Conservation (phyloP, 2,329 filamentous ascomycete species). For the Colletotrichum camelliae region DNA sequence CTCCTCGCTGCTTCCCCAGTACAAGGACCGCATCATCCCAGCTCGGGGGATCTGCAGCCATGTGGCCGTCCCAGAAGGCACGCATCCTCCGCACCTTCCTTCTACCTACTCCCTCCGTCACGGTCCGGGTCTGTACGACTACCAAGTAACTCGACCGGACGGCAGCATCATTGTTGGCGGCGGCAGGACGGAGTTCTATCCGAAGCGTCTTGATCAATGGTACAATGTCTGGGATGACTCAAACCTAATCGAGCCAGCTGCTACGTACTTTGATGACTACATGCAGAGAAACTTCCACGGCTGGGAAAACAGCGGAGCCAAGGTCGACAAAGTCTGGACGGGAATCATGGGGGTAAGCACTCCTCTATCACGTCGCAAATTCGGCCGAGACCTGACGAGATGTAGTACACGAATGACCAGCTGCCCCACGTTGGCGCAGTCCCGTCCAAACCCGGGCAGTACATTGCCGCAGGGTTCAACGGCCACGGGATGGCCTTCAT, state of each 20-base stretch:
- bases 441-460: constrained; percentile 43
- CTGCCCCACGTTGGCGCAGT: constrained; percentile 28
- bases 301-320: constrained; percentile 48
- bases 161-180: constrained; percentile 49
- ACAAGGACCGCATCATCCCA: constrained; percentile 66
- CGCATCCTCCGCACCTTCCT: constrained; percentile 22
- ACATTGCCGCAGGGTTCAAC: constrained; percentile 52
- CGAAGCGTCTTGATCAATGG: constrained; percentile 36
- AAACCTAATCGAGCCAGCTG: constrained; percentile 40
- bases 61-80: constrained; percentile 28
- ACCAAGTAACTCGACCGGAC: constrained; percentile 49
- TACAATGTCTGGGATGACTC: constrained; percentile 48
- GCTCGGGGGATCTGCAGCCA: constrained; percentile 53
- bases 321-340: constrained; percentile 44
- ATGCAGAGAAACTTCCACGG: constrained; percentile 51
- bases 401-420: constrained; percentile 31
- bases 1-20: constrained; percentile 62
- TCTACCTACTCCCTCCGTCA: constrained; percentile 30
- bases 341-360: constrained; percentile 34
- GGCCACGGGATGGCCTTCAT: constrained; percentile 58
- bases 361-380: neutral
- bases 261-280: constrained; percentile 46
- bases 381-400: constrained; percentile 29
- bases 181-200: constrained; percentile 27
- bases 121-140: constrained; percentile 30